phyloP scores from a whole-genome alignment of 2,329 filamentous ascomycete genomes.

The Nemania sp. region DNA sequence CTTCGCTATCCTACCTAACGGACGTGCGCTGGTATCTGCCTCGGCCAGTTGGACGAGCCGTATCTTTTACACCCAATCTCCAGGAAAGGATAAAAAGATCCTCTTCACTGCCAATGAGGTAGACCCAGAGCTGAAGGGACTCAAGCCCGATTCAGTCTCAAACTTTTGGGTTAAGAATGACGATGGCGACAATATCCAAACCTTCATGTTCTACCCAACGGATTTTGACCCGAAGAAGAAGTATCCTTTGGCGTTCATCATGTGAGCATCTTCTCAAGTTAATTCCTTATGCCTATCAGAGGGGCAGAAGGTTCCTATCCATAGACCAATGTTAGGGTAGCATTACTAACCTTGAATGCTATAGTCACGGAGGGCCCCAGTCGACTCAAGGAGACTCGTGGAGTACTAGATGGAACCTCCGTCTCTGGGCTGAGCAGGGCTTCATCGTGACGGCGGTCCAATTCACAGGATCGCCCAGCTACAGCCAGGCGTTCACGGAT shows the following conservation, averaged over 20 bases:
- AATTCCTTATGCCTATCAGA: background rate
- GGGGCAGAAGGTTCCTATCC: too few species aligned
- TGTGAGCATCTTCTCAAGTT: conserved; percentile 11
- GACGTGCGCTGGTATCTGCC: conserved; percentile 30
- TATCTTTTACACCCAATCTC: conserved; percentile 36
- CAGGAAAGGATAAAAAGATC: conserved; percentile 25
- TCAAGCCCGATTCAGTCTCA: conserved; percentile 30
- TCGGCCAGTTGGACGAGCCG: conserved; percentile 36
- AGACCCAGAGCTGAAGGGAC: conserved; percentile 32
- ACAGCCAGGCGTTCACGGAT: conserved; percentile 35
- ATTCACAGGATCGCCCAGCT: conserved; percentile 35
- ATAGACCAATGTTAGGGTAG: background rate
- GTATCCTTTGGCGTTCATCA: conserved; percentile 35
- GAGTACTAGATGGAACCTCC: conserved; percentile 36
- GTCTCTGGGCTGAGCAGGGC: conserved; percentile 36
- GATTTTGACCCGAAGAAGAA: conserved; percentile 32
- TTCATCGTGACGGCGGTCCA: conserved; percentile 34
- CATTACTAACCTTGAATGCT: conserved; percentile 3
- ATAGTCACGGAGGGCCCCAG: conserved; percentile 35
- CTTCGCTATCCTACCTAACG: conserved; percentile 33
- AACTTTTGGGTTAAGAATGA: conserved; percentile 37
- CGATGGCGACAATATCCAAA: conserved; percentile 34
- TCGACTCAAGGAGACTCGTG: conserved; percentile 32
- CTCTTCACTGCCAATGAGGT: conserved; percentile 35
- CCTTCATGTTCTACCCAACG: conserved; percentile 33